Evolutionary conservation across 257 asterid species (phyloP).

Genomic region (Orobanche coerulescens): DNA sequence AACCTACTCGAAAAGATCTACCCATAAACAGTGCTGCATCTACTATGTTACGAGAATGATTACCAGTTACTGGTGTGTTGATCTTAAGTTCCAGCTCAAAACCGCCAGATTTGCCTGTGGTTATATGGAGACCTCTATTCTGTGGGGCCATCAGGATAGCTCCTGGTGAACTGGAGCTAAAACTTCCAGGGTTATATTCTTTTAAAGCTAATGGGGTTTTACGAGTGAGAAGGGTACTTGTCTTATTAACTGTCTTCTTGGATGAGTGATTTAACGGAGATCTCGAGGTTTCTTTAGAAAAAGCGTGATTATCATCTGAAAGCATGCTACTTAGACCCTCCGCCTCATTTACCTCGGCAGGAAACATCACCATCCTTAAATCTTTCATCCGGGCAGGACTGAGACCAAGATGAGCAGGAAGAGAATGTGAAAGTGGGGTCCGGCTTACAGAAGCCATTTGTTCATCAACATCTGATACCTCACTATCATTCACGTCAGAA

Average conservation of each 20-base stretch:
- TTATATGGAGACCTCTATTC: slow-evolving; percentile 51
- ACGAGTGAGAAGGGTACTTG: slow-evolving; percentile 46
- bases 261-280: slow-evolving; percentile 52
- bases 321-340: slow-evolving; percentile 38
- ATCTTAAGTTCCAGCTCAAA: slow-evolving; percentile 58
- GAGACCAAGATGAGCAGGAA: slow-evolving; percentile 95
- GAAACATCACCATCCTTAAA: slow-evolving; percentile 67
- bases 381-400: slow-evolving; percentile 83
- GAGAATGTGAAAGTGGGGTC: slow-evolving; percentile 74
- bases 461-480: slow-evolving; percentile 51
- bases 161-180: slow-evolving; percentile 56
- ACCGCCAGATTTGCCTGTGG: slow-evolving; percentile 56
- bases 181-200: slow-evolving; percentile 68
- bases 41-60: slow-evolving; percentile 64
- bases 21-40: slow-evolving; percentile 99
- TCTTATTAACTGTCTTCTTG: slow-evolving; percentile 26
- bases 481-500: slow-evolving; percentile 41
- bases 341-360: slow-evolving; percentile 54
- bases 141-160: slow-evolving; percentile 72
- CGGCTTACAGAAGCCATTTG: slow-evolving; percentile 37
- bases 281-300: slow-evolving; percentile 47
- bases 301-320: slow-evolving; percentile 36
- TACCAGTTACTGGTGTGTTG: slow-evolving; percentile 54
- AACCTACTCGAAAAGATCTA: slow-evolving; percentile 93
- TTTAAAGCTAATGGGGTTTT: slow-evolving; percentile 85